Percentiles rank a stretch among this genome's conserved stretches.
phyloP scores from a whole-genome alignment of 169 alveolate genomes.

The Plasmodium ovale region DNA sequence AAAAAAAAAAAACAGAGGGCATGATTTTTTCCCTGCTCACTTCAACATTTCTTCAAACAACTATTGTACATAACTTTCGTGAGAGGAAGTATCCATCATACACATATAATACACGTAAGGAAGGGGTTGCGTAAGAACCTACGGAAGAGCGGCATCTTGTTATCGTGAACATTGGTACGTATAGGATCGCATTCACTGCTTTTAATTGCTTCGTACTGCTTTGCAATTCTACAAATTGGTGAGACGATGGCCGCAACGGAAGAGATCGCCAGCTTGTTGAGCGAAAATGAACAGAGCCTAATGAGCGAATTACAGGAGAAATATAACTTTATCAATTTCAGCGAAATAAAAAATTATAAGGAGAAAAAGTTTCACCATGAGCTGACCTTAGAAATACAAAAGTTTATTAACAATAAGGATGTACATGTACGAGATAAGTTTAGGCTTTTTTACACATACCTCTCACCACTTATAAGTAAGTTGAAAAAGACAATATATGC shows the following conservation, averaged over 20 bases:
- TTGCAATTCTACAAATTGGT: too few species aligned
- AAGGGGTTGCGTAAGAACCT: too few species aligned
- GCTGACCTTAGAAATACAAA: constrained; percentile 55
- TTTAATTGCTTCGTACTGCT: too few species aligned
- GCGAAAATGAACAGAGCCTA: constrained; percentile 31
- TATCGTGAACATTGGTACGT: too few species aligned
- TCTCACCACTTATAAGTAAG: constrained; percentile 51
- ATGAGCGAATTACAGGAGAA: constrained; percentile 29
- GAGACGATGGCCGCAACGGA: not conserved
- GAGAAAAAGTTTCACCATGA: constrained; percentile 63
- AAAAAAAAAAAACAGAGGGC: too few species aligned
- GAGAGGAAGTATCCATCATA: too few species aligned
- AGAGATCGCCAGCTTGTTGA: not conserved
- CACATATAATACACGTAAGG: too few species aligned
- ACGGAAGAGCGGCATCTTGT: too few species aligned
- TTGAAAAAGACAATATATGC: constrained; percentile 63
- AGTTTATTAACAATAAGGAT: constrained; percentile 37
- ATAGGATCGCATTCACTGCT: too few species aligned
- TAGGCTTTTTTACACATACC: constrained; percentile 34
- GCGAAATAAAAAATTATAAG: constrained; percentile 35
- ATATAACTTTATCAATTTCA: constrained; percentile 16
- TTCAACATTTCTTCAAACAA: too few species aligned
- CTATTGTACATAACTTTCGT: too few species aligned
- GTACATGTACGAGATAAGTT: constrained; percentile 47
- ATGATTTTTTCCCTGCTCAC: too few species aligned